Evolutionary conservation across 495 filamentous ascomycete genomes (phyloP).

Genomic region (Astrocystis sublimbata): DNA sequence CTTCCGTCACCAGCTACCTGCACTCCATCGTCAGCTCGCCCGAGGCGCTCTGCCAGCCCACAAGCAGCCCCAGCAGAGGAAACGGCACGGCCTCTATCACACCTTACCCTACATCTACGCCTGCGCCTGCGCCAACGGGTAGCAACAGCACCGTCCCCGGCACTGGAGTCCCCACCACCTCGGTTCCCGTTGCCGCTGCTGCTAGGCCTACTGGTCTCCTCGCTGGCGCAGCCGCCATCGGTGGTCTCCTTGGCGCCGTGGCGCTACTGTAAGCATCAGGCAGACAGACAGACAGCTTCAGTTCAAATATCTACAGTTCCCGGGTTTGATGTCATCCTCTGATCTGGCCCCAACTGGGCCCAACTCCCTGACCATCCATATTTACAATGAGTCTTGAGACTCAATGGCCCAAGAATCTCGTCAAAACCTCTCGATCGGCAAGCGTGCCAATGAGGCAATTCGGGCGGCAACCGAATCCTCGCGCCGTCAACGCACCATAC

Average conservation of each 20-base stretch:
- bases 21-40: not conserved
- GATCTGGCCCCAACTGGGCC: too few relatives aligned
- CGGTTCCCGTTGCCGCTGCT: not conserved
- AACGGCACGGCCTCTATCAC: not conserved
- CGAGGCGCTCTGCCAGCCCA: not conserved
- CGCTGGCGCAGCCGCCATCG: not conserved
- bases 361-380: too few relatives aligned
- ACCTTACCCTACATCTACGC: not conserved
- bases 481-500: too few relatives aligned
- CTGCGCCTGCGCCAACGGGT: too few relatives aligned
- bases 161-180: not conserved
- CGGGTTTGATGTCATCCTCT: too few relatives aligned
- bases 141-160: not conserved
- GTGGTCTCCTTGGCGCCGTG: not conserved
- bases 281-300: too few relatives aligned
- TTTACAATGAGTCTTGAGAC: too few relatives aligned
- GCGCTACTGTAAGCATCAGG: not conserved
- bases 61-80: not conserved
- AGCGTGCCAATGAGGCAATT: too few relatives aligned
- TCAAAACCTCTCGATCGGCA: too few relatives aligned
- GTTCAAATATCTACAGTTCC: too few relatives aligned
- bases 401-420: too few relatives aligned
- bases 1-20: constrained; percentile 2
- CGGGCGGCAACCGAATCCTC: too few relatives aligned
- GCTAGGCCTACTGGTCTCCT: not conserved